phyloP scores from a whole-genome alignment of 148 eudicot species.

The Vaccinium darrowii region DNA sequence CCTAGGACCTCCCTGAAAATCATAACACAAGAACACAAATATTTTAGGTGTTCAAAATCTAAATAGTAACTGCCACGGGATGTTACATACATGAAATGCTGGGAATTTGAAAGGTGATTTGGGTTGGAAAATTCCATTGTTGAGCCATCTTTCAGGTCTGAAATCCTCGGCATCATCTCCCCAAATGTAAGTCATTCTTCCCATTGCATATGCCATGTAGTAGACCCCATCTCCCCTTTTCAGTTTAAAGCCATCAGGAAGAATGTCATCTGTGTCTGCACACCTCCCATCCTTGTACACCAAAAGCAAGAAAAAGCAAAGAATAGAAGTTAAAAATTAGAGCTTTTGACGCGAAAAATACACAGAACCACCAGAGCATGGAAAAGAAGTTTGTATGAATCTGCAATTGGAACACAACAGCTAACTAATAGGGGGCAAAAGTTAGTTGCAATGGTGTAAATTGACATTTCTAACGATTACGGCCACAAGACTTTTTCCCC shows the following conservation, averaged over 20 bases:
- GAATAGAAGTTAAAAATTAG: background rate
- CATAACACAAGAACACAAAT: background rate
- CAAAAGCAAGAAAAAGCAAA: background rate
- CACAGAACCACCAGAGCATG: background rate
- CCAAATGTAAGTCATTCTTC: conserved; percentile 69
- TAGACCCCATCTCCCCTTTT: conserved; percentile 61
- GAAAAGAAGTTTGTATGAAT: background rate
- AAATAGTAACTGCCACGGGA: background rate
- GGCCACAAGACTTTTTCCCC: background rate
- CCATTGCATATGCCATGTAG: conserved; percentile 72
- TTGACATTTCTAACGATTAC: background rate
- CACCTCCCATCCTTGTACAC: conserved; percentile 60
- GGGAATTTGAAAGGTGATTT: conserved; percentile 80
- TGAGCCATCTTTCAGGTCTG: conserved; percentile 81
- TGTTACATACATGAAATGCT: conserved; percentile 57
- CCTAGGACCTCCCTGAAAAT: conserved; percentile 69
- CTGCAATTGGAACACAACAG: background rate
- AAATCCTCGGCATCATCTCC: conserved; percentile 83
- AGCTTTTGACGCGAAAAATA: background rate
- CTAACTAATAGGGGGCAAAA: background rate
- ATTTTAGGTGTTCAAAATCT: background rate
- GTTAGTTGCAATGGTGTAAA: background rate
- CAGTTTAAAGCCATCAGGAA: conserved; percentile 64
- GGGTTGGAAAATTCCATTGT: conserved; percentile 63
- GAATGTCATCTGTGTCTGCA: conserved; percentile 54